Evolutionary conservation across 2,329 filamentous ascomycete species (phyloP), one percentile per base, ranked within the genome.

Genomic region (Fusarium tupiense): DNA sequence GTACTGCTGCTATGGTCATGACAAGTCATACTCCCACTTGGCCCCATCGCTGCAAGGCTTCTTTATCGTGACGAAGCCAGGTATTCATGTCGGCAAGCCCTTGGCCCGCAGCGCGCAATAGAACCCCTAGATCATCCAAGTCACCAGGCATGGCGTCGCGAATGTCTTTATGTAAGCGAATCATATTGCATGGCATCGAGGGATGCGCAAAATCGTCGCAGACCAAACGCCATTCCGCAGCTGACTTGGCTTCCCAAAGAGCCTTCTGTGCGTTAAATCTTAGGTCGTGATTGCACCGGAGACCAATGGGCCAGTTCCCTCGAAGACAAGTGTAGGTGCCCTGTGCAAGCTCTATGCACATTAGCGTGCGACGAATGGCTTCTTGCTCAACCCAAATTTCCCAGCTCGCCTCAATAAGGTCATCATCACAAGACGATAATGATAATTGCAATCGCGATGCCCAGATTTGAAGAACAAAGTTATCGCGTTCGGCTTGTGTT

Each of bases 241-340:
- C 41, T 7, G 63, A 64, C 4, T 31, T 56, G 20, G 63, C 63
- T 11, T 64, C 60, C 63, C 63, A 66, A 5, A 66, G 35, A 13
- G 33, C 35, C 8, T 11, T 64, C 24, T 66, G 63, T 1, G 60
- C 60, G 4, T 50, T 37, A 1, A 66, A 66, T 4, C 10, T 4
- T 1, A 66, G 49, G 6, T 66, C 37, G n/a, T 66, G 40, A n/a
- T 64, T 31, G 0, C 35, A 24, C 5, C 26, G 49, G 8, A 64
- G 16, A 2, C 63, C 63, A 0, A 35, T 9, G 4, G 61, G 47
- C 63, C 63, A 66, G 13, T 40, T 41, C 2, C 22, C 47, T 29
- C 37, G 61, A 2, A 66, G 41, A 5, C 56, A 66, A 1, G 29
- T 64, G 26, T 66, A 66, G 1, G 35, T 40, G 6, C 47, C 63